A percentile compares a stretch with the other conserved stretches of the same genome.
Evolutionary conservation across 768 basidiomycete species (phyloP).

Genomic region (Serpula lacrymans): DNA sequence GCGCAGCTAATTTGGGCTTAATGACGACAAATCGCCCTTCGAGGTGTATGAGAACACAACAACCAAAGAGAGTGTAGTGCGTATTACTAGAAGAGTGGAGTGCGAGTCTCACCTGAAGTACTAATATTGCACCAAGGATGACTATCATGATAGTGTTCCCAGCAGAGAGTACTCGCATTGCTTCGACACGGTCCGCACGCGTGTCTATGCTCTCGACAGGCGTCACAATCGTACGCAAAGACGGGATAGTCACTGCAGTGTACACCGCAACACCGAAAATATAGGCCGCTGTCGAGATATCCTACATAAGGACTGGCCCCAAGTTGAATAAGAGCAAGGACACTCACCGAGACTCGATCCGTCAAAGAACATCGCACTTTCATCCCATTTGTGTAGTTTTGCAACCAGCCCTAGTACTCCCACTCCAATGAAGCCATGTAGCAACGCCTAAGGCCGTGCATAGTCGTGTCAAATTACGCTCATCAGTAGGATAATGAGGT

Average conservation of each 20-base stretch:
- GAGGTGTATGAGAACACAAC: too few species aligned
- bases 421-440: constrained; percentile 82
- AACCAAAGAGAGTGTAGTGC: too few species aligned
- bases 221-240: constrained; percentile 69
- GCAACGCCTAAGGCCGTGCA: constrained; percentile 54
- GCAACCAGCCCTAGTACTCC: constrained; percentile 71
- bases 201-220: constrained; percentile 55
- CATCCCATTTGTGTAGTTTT: constrained; percentile 86
- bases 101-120: constrained; percentile 60
- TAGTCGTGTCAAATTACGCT: not conserved
- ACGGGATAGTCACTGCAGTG: constrained; percentile 75
- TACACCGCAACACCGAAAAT: constrained; percentile 79
- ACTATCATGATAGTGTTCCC: constrained; percentile 83
- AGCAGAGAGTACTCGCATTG: constrained; percentile 78
- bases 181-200: constrained; percentile 65
- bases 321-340: not conserved
- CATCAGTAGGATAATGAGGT: not conserved
- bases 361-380: constrained; percentile 94
- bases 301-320: too few species aligned
- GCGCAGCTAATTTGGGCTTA: too few species aligned
- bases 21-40: too few species aligned
- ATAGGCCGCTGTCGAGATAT: constrained; percentile 53
- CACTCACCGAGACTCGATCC: constrained; percentile 79
- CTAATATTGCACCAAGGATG: constrained; percentile 60
- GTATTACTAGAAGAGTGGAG: too few species aligned